These are phyloP conservation scores for Sphaerulina populicola DNA, from an alignment of 2,329 filamentous ascomycete species.

Conservation along the genomic window DNA sequence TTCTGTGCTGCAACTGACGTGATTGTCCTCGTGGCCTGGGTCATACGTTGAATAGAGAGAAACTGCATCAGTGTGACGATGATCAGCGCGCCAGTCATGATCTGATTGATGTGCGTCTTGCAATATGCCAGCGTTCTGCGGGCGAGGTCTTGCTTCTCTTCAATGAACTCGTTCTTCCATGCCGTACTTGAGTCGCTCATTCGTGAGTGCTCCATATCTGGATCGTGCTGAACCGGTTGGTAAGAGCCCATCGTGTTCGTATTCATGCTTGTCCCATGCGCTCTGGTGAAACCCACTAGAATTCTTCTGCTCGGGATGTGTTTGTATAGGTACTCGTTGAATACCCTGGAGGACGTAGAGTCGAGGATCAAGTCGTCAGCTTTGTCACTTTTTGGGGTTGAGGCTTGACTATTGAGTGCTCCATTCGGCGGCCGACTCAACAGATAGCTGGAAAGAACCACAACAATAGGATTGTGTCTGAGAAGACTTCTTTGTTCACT, in stretches of 20 bases:
- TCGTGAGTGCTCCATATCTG: slow-evolving; percentile 1
- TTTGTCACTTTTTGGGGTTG: background rate
- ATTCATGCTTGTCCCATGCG: background rate
- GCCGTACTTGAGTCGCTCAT: background rate
- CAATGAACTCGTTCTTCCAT: background rate
- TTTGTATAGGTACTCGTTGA: background rate
- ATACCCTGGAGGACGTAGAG: background rate
- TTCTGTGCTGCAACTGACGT: slow-evolving; percentile 1
- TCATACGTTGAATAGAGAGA: slow-evolving; percentile 4
- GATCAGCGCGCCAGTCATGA: slow-evolving; percentile 1
- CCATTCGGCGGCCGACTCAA: background rate
- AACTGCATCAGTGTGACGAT: slow-evolving; percentile 3
- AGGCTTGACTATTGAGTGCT: background rate
- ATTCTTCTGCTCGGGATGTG: no score
- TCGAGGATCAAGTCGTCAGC: background rate
- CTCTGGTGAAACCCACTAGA: background rate
- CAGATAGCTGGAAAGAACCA: background rate
- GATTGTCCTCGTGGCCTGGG: background rate
- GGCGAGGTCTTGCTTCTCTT: slow-evolving; percentile 1
- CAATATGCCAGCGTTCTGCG: background rate
- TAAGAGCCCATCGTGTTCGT: slow-evolving; percentile 5
- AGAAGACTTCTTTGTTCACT: background rate
- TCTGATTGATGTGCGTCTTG: slow-evolving; percentile 1
- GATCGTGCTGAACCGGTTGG: background rate
- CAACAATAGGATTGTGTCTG: background rate